A percentile compares a stretch with the other conserved stretches of the same genome.
phyloP scores from a whole-genome alignment of 2,329 filamentous ascomycete species.

The Orbilia quercus region DNA sequence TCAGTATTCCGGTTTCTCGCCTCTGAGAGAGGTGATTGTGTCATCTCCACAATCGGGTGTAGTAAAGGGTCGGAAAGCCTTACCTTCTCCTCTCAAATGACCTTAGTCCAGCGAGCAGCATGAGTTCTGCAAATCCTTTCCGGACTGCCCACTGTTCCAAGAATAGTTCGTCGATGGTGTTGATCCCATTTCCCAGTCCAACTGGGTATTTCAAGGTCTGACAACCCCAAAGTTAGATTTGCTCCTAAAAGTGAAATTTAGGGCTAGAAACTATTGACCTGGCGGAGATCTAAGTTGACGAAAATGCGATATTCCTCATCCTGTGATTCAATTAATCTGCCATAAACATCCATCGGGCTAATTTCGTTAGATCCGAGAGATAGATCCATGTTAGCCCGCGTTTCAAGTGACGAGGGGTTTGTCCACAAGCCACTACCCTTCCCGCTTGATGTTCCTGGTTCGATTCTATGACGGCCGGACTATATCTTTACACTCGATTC shows the following conservation, averaged over 20 bases:
- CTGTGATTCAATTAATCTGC: background rate
- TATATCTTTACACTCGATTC: no score
- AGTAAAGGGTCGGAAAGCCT: background rate
- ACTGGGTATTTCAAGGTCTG: constrained; percentile 18
- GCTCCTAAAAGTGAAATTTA: background rate
- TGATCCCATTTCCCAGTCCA: background rate
- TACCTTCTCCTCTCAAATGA: background rate
- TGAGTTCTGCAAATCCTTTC: constrained; percentile 33
- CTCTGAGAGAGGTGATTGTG: no score
- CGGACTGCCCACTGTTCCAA: constrained; percentile 30
- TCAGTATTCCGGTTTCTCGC: no score
- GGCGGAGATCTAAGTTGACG: constrained; percentile 25
- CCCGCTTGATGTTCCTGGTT: no score
- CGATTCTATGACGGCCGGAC: no score
- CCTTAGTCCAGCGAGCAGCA: constrained; percentile 10
- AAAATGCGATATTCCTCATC: constrained; percentile 35
- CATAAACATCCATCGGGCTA: background rate
- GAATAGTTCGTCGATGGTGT: background rate
- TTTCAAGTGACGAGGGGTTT: no score
- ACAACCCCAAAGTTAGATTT: background rate
- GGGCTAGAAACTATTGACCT: constrained; percentile 7
- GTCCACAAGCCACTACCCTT: no score
- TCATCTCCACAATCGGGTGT: no score
- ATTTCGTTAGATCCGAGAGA: background rate
- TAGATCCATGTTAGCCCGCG: no score